phyloP scores from a whole-genome alignment of 1,284 basidiomycete species.

The Ganoderma multipileum region DNA sequence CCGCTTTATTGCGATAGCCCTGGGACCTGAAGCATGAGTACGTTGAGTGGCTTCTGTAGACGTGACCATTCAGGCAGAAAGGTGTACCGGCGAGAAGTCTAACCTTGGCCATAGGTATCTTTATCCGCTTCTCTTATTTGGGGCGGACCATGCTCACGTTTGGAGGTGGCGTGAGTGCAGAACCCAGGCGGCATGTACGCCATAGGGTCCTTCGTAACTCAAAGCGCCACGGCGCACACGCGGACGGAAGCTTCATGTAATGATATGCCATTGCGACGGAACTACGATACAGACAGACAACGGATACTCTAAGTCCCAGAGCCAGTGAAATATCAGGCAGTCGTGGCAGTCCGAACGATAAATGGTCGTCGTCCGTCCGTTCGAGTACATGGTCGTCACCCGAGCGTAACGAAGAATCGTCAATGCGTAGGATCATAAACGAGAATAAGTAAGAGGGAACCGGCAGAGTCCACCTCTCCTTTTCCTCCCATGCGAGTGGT shows the following conservation, averaged over 20 bases:
- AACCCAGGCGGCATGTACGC: background rate
- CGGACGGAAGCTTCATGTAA: background rate
- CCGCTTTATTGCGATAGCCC: conserved; percentile 12
- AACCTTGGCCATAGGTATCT: background rate
- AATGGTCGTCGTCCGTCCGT: conserved; percentile 22
- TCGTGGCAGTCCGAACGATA: conserved; percentile 17
- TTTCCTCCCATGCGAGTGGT: conserved; percentile 18
- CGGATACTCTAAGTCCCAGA: background rate
- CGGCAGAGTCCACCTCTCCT: conserved; percentile 19
- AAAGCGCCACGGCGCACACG: background rate
- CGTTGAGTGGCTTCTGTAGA: background rate
- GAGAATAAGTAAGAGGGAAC: conserved; percentile 23
- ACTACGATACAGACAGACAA: conserved; percentile 7
- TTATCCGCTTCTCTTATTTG: background rate
- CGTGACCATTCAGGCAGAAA: background rate
- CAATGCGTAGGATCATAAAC: conserved; percentile 24
- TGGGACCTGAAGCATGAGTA: conserved; percentile 8
- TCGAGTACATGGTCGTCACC: conserved; percentile 15
- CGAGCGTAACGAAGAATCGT: conserved; percentile 21
- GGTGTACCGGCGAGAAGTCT: background rate
- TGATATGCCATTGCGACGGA: background rate
- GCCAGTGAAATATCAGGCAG: background rate
- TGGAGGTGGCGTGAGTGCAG: background rate
- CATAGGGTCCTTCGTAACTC: background rate
- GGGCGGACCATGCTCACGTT: background rate